These are phyloP conservation scores for Emergomyces orientalis DNA, from an alignment of 2,329 filamentous ascomycete species.

Conservation along the genomic window DNA sequence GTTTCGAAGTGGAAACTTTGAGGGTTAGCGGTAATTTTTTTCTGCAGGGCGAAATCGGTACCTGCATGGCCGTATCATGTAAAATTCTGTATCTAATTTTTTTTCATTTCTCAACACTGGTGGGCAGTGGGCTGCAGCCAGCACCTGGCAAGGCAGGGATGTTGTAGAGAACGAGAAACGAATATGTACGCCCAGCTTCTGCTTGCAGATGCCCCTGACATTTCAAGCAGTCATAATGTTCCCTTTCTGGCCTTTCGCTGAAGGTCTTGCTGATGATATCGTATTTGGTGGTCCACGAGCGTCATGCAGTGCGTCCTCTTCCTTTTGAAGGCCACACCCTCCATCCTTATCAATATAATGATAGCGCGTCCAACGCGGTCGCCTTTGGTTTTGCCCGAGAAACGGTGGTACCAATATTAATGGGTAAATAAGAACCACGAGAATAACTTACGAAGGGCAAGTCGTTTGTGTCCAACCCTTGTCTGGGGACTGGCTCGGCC, in stretches of 20 bases:
- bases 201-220: conserved; percentile 1
- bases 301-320: not conserved
- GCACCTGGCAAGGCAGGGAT: not conserved
- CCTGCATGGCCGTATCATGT: not conserved
- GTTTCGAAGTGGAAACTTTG: not conserved
- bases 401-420: no score
- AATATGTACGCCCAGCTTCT: not conserved
- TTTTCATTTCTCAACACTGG: not conserved
- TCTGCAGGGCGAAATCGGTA: not conserved
- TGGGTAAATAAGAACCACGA: no score
- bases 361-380: not conserved
- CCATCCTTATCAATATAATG: not conserved
- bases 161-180: not conserved
- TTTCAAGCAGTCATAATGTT: not conserved
- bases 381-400: no score
- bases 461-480: not conserved
- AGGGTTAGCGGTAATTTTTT: not conserved
- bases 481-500: not conserved
- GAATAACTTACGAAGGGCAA: not conserved
- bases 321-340: not conserved
- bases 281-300: not conserved
- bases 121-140: not conserved
- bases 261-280: not conserved
- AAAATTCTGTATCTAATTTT: not conserved
- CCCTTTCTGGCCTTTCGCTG: not conserved